Conservation (phyloP, 129 eudicot genomes). For the Oenanthe sinensis region DNA sequence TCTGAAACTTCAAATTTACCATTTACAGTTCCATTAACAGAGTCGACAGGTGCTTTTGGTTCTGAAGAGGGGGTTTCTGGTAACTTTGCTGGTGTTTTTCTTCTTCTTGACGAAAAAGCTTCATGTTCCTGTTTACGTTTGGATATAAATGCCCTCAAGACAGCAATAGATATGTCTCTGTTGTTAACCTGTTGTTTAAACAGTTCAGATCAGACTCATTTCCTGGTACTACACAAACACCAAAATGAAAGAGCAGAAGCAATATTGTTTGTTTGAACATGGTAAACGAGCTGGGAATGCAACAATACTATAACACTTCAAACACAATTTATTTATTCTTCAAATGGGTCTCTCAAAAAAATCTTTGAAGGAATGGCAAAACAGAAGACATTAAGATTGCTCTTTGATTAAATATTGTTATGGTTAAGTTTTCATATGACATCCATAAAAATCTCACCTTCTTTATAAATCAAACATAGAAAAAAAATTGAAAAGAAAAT, state of each 20-base stretch:
- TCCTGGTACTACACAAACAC: background rate
- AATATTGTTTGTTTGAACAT: background rate
- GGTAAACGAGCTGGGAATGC: background rate
- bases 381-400: background rate
- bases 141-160: slow-evolving; percentile 74
- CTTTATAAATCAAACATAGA: background rate
- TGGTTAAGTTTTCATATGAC: background rate
- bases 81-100: slow-evolving; percentile 27
- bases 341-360: background rate
- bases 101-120: slow-evolving; percentile 39
- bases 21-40: slow-evolving; percentile 40
- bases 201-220: background rate
- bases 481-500: background rate
- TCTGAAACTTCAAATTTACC: slow-evolving; percentile 39
- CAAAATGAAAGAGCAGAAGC: background rate
- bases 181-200: slow-evolving; percentile 62
- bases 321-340: background rate
- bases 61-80: slow-evolving; percentile 30
- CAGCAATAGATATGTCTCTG: slow-evolving; percentile 97
- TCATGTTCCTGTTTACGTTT: slow-evolving; percentile 78
- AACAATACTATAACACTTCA: background rate
- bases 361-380: background rate
- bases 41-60: slow-evolving; percentile 27
- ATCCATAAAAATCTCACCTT: background rate
- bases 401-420: background rate